Base-by-base conservation (phyloP, 2,329 filamentous ascomycete genomes). In the Grosmannia penicillata region DNA sequence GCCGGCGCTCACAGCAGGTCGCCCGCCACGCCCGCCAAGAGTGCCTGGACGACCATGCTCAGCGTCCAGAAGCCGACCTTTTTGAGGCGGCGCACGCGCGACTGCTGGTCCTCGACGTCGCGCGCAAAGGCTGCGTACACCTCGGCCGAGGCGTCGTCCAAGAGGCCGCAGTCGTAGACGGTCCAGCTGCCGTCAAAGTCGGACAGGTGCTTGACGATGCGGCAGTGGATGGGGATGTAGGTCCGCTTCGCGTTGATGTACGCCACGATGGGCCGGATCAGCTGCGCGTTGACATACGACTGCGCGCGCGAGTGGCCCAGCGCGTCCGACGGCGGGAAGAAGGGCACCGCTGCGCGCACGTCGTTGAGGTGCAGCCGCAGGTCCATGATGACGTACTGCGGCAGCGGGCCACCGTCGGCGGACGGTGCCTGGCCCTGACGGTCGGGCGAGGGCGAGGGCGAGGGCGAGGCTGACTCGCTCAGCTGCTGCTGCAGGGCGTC, bases 131-230 rank as follows among this genome's bases (percentile, higher is more conserved):
- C 91, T 50, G 89, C 77, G 56, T 98, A 98, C 37, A 86, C 86
- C 70, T 95, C 91, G 46, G 82, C 84, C 7, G 82, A 89, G 44
- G 93, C 64, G 58, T 98, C 91, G 51, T 93, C 84, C 79, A 96
- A 85, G 38, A 98, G 63, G 1, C 86, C 87, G 51, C 82, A 91
- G 58, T 98, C 91, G 54, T 82, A 96, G 22, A 93, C 70, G 4
- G 87, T 89, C 91, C 91, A 96, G 49, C 82, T 83, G 25, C 91
- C 91, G 56, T 96, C 84, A 52, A 98, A 98, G 55, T 98, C 91
- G 42, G 72, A 72, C 15, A 78, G 72, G 7, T 78, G 76, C 63
- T 98, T 98, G 46, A 96, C 85, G 35, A 98, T 83, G 43, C 89
- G 81, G 60, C 91, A 96, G 49, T 80, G 82, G 50, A 98, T 85